phyloP scores from a whole-genome alignment of 331 rosid genomes.

The Malus hybrid region DNA sequence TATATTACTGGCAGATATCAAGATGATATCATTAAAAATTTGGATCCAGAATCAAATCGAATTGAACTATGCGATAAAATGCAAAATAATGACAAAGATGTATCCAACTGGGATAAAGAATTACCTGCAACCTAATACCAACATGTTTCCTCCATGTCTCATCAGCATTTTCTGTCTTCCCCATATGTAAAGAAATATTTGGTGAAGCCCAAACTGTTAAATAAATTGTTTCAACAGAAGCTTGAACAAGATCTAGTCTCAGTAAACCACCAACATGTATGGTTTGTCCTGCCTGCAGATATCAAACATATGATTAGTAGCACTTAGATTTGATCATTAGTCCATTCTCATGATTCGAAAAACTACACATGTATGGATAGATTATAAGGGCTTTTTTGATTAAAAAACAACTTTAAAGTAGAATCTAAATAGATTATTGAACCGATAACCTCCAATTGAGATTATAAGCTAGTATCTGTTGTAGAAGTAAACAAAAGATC shows the following conservation, averaged over 20 bases:
- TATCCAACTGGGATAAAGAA: not conserved
- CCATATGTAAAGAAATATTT: constrained; percentile 79
- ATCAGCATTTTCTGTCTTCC: constrained; percentile 84
- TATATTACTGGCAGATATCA: not conserved
- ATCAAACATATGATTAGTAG: not conserved
- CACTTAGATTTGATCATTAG: too few species aligned
- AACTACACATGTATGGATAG: not conserved
- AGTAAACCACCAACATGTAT: constrained; percentile 71
- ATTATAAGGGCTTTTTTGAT: not conserved
- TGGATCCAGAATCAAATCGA: not conserved
- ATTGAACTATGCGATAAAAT: not conserved
- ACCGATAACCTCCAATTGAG: not conserved
- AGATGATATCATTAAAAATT: not conserved
- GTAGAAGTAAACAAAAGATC: too few species aligned
- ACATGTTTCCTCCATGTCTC: constrained; percentile 80
- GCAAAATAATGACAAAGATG: not conserved
- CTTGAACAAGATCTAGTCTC: constrained; percentile 68
- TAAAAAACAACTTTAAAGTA: not conserved
- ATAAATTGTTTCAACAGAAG: constrained; percentile 75
- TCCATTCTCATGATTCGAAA: not conserved
- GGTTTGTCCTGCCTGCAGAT: constrained; percentile 74
- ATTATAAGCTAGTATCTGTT: too few species aligned
- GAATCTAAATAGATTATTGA: not conserved
- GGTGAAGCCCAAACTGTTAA: constrained; percentile 84
- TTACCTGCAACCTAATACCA: constrained; percentile 83